A percentile compares a stretch with the other conserved stretches of the same genome.
These are phyloP conservation scores for Magnolia sinica DNA, from an alignment of 164 flowering plant species.

Conservation along the genomic window DNA sequence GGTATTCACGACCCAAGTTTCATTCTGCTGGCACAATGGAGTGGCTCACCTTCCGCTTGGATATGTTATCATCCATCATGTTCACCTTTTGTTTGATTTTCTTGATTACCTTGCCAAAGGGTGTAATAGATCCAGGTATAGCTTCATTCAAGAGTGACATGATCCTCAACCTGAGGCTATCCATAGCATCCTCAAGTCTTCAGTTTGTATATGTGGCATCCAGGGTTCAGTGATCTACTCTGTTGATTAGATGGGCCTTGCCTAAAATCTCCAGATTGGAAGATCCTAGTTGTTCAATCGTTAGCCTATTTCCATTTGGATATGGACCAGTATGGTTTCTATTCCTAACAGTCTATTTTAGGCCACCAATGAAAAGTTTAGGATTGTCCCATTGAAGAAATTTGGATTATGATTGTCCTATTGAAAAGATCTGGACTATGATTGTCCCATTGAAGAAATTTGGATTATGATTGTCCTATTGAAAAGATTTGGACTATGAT, in stretches of 20 bases:
- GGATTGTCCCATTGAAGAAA: too few relatives aligned
- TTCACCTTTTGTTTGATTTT: slow-evolving; percentile 35
- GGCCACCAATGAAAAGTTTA: not conserved
- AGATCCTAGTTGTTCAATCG: not conserved
- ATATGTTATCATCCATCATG: slow-evolving; percentile 28
- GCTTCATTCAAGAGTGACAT: not conserved
- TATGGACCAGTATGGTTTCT: not conserved
- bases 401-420: too few relatives aligned
- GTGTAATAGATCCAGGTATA: slow-evolving; percentile 35
- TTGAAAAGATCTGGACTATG: too few relatives aligned
- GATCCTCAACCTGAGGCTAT: not conserved
- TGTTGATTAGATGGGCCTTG: not conserved
- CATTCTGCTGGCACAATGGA: slow-evolving; percentile 30
- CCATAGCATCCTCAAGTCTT: not conserved
- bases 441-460: too few relatives aligned
- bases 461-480: too few relatives aligned
- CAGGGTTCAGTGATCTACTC: not conserved
- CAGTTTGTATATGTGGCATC: not conserved
- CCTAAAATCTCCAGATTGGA: not conserved
- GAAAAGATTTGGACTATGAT: too few relatives aligned
- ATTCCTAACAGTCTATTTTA: too few relatives aligned
- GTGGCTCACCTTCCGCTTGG: slow-evolving; percentile 45
- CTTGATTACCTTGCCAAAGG: slow-evolving; percentile 35
- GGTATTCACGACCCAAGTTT: slow-evolving; percentile 33
- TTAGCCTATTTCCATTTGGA: too few relatives aligned